These are phyloP conservation scores for Verticillium alfalfae DNA, from an alignment of 2,329 filamentous ascomycete genomes.

Conservation along the genomic window DNA sequence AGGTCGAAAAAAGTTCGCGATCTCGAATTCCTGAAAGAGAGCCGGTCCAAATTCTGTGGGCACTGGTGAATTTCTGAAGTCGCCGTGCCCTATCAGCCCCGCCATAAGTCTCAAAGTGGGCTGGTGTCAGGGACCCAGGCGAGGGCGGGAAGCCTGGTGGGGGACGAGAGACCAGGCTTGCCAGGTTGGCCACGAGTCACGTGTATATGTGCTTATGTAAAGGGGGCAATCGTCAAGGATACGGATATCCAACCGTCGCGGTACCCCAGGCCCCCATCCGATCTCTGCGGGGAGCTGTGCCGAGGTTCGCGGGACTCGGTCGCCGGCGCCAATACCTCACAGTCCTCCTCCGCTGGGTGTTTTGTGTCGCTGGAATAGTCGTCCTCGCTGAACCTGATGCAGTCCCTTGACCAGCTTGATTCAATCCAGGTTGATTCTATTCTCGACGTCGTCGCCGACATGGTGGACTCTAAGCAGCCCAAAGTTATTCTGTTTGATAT, in stretches of 20 bases:
- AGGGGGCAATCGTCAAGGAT: not conserved
- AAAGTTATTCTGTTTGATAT: slow-evolving; percentile 89
- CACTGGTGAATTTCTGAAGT: not conserved
- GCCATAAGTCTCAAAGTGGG: slow-evolving; percentile 7
- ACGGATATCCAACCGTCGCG: not conserved
- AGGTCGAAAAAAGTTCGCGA: slow-evolving; percentile 1
- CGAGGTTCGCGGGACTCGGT: slow-evolving; percentile 2
- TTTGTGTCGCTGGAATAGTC: not conserved
- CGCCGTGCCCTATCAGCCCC: slow-evolving; percentile 3
- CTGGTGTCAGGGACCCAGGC: not conserved
- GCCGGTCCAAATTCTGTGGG: slow-evolving; percentile 30
- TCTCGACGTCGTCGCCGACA: slow-evolving; percentile 25
- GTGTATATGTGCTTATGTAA: slow-evolving; percentile 12
- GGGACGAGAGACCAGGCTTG: slow-evolving; percentile 21
- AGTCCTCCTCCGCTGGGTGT: not conserved
- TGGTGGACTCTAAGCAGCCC: slow-evolving; percentile 45
- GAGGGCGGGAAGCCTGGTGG: not conserved
- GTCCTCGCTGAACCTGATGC: slow-evolving; percentile 1
- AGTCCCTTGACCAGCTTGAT: slow-evolving; percentile 6
- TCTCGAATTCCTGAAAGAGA: not conserved
- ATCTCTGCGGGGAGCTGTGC: not conserved
- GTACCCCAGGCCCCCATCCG: not conserved
- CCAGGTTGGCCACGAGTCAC: slow-evolving; percentile 36
- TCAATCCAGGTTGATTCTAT: slow-evolving; percentile 19
- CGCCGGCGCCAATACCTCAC: not conserved